Evolutionary conservation across 169 alveolate species (phyloP), one percentile per base, ranked within the genome.

Genomic region (Cryptosporidium muris): DNA sequence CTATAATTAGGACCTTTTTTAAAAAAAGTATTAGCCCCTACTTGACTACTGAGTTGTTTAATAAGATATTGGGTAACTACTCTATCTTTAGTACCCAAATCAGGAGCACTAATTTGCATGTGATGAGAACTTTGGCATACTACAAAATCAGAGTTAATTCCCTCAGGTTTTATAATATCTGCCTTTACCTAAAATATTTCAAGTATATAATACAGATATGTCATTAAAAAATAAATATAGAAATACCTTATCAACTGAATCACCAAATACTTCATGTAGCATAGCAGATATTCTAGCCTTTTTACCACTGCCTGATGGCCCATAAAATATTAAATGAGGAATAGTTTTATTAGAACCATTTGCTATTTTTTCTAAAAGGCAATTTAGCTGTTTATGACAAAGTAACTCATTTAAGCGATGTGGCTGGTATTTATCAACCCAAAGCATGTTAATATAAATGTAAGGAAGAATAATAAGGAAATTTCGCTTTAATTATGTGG

Each of bases 261-360:
- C 94, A 2, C 98, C 98, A 82, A 94, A 97, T 34, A 97, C 93
- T 66, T 94, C 96, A 48, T 96, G 81, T 63, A 97, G 92, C 34
- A 97, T 91, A 47, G 98, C 95, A 51, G 95, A 94, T 7, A 95
- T 95, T 56, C 99, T 66, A 3, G 98, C 95, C 90, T 97, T 95
- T 88, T 97, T 97, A 5, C 99, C 99, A n/a, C 98, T 96, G 36
- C 99, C 99, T 16, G 97, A 94, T 0, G 99, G 98, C 5, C 99
- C 99, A 89, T 97, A 97, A 91, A 97, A 95, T 42, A 97, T 95
- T 25, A 97, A 89, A 82, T 97, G 99, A 14, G 99, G 99, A 74
- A 97, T 92, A 91, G 95, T 98, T 40, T 93, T 96, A 68, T 94
- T 92, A 16, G 94, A 89, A 63, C 89, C 90, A 63, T 89, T 65